Evolutionary conservation across 257 asterid species (phyloP).

Genomic region (Nicotiana knightiana): DNA sequence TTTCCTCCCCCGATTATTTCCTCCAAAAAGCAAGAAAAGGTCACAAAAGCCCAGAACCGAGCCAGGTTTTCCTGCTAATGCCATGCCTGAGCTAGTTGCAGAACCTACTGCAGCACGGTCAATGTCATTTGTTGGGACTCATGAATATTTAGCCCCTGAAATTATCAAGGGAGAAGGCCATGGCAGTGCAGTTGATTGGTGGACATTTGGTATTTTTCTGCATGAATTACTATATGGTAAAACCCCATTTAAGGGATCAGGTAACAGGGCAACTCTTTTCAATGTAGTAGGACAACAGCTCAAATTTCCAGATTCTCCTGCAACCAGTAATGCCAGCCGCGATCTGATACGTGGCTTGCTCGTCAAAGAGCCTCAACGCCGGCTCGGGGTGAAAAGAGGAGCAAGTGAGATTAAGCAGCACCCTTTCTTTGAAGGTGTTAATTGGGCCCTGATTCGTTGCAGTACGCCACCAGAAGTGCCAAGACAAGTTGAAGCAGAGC

Average conservation of each 20-base stretch:
- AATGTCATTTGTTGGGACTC: slow-evolving; percentile 35
- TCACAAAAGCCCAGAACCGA: slow-evolving; percentile 11
- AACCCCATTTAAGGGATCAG: slow-evolving; percentile 35
- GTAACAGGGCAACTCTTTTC: slow-evolving; percentile 32
- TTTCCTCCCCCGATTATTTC: slow-evolving; percentile 27
- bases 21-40: slow-evolving; percentile 24
- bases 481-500: slow-evolving; percentile 22
- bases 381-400: slow-evolving; percentile 36
- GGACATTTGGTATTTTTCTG: slow-evolving; percentile 35
- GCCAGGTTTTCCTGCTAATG: slow-evolving; percentile 16
- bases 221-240: slow-evolving; percentile 30
- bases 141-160: slow-evolving; percentile 36
- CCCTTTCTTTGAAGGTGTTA: slow-evolving; percentile 35
- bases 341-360: slow-evolving; percentile 30
- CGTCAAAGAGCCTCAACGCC: slow-evolving; percentile 31
- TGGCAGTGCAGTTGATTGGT: slow-evolving; percentile 40
- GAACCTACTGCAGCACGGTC: slow-evolving; percentile 36
- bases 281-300: slow-evolving; percentile 34
- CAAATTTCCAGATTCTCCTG: slow-evolving; percentile 29
- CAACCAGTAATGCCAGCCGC: slow-evolving; percentile 29
- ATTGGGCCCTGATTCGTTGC: slow-evolving; percentile 42
- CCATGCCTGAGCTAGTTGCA: slow-evolving; percentile 28
- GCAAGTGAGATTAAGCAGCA: slow-evolving; percentile 38
- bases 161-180: slow-evolving; percentile 39
- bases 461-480: slow-evolving; percentile 41